Percentiles rank a stretch among this genome's conserved stretches.
Conservation (phyloP, 352 stramenopile genomes). For the Phytophthora cactorum region DNA sequence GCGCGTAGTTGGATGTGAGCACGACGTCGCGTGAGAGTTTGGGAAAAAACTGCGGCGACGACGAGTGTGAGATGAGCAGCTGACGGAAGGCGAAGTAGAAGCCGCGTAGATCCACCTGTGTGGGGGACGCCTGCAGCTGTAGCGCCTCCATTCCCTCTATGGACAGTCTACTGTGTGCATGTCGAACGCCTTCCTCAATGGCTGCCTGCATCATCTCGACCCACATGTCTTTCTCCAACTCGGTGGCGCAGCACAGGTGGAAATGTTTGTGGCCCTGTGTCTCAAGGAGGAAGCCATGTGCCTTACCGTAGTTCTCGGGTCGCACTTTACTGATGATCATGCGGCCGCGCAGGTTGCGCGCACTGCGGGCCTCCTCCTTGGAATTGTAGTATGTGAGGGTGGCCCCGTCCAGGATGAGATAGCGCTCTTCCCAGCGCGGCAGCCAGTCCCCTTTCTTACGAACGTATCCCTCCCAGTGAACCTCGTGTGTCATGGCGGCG, state of each 20-base stretch:
- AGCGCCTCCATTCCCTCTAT: constrained; percentile 36
- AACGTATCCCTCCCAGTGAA: constrained; percentile 90
- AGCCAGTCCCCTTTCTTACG: constrained; percentile 91
- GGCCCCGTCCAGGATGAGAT: constrained; percentile 86
- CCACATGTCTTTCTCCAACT: constrained; percentile 92
- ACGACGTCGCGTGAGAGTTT: constrained; percentile 87
- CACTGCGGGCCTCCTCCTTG: constrained; percentile 85
- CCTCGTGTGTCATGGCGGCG: constrained; percentile 63
- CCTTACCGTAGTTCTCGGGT: constrained; percentile 89
- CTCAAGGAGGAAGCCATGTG: constrained; percentile 87
- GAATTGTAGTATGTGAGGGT: constrained; percentile 90
- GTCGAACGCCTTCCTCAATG: constrained; percentile 66
- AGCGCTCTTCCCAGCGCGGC: constrained; percentile 90
- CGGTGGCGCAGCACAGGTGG: constrained; percentile 85
- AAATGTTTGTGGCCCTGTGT: constrained; percentile 91
- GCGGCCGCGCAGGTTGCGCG: constrained; percentile 76
- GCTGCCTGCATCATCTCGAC: constrained; percentile 92
- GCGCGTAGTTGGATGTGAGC: constrained; percentile 89
- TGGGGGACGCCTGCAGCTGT: constrained; percentile 59
- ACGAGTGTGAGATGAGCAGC: constrained; percentile 89
- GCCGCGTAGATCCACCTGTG: constrained; percentile 83
- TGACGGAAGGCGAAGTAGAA: constrained; percentile 91
- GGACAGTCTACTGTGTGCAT: constrained; percentile 28
- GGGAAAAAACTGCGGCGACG: constrained; percentile 88
- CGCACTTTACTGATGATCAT: constrained; percentile 86